Base-by-base conservation (phyloP, 495 filamentous ascomycete species). In the Rhizodiscina lignyota region DNA sequence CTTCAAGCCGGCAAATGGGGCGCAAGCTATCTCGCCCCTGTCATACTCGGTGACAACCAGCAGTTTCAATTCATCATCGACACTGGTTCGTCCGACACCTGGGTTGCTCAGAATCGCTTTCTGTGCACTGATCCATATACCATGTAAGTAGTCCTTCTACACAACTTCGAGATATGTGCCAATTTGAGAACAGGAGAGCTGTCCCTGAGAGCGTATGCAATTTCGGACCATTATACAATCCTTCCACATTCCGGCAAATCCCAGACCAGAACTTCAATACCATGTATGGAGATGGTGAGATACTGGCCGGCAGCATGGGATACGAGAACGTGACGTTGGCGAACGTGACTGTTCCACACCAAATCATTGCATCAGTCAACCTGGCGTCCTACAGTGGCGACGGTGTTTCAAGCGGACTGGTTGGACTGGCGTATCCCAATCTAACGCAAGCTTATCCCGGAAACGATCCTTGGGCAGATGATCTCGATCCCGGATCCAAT, bases 21-120 rank as follows among this genome's bases (percentile, higher is more conserved):
- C n/a, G n/a, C n/a, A n/a, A n/a, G n/a, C n/a, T n/a, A n/a, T n/a
- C n/a, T n/a, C n/a, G n/a, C n/a, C n/a, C n/a, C n/a, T n/a, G n/a
- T n/a, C n/a, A n/a, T n/a, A n/a, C n/a, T n/a, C n/a, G n/a, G n/a
- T n/a, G n/a, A n/a, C n/a, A n/a, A n/a, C n/a, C n/a, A n/a, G n/a
- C n/a, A n/a, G n/a, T 32, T 32, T 16, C 10, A 32, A 6, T 47
- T 68, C 11, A 60, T 68, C 18, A 53, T 80, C 32, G 75, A 77
- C 45, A 77, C 71, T 12, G 73, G 74, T 4, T 70, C 64, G 40
- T 64, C 58, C 41, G 75, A 80, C 42, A 73, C 69, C 5, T 78
- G 71, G 62, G 45, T 77, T 10, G 57, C 64, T 13, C 43, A 58
- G 22, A 40, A 48, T 4, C 52, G 55, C 11, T 77, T 64, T 35